Evolutionary conservation across 768 basidiomycete genomes (phyloP).

Genomic region (Rubroboletus pulcherrimus): DNA sequence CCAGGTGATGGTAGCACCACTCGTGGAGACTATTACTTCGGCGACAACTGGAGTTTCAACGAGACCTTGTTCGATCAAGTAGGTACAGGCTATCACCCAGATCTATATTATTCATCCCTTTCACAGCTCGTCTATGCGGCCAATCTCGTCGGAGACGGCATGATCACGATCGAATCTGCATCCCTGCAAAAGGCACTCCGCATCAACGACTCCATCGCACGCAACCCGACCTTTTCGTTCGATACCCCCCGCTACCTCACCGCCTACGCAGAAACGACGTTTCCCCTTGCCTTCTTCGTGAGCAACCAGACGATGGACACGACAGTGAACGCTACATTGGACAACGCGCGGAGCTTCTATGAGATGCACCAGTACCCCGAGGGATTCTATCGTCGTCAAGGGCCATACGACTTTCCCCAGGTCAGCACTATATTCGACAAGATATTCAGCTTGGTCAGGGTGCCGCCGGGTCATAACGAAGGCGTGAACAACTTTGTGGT

Average conservation of each 20-base stretch:
- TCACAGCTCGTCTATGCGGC: constrained; percentile 17
- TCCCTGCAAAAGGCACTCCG: constrained; percentile 17
- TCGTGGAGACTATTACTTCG: constrained; percentile 24
- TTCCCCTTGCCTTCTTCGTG: constrained; percentile 23
- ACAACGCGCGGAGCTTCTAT: constrained; percentile 19
- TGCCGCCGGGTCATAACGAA: constrained; percentile 17
- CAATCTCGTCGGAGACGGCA: constrained; percentile 18
- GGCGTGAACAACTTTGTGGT: constrained; percentile 16
- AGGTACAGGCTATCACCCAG: neutral
- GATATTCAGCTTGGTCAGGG: neutral
- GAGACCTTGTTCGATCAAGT: constrained; percentile 23
- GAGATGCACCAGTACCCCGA: constrained; percentile 16
- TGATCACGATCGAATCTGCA: constrained; percentile 21
- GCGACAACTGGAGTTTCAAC: constrained; percentile 24
- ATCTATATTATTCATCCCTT: neutral
- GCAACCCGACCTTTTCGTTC: constrained; percentile 22
- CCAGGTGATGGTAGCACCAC: constrained; percentile 27
- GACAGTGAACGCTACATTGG: constrained; percentile 14
- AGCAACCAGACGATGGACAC: constrained; percentile 20
- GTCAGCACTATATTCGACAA: constrained; percentile 3
- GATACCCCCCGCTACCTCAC: constrained; percentile 20
- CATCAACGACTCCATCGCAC: constrained; percentile 26
- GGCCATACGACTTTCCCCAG: constrained; percentile 6
- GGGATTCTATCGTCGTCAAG: constrained; percentile 20
- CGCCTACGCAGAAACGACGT: constrained; percentile 23